phyloP scores from a whole-genome alignment of 1,284 basidiomycete species.

The Boletus smithii region DNA sequence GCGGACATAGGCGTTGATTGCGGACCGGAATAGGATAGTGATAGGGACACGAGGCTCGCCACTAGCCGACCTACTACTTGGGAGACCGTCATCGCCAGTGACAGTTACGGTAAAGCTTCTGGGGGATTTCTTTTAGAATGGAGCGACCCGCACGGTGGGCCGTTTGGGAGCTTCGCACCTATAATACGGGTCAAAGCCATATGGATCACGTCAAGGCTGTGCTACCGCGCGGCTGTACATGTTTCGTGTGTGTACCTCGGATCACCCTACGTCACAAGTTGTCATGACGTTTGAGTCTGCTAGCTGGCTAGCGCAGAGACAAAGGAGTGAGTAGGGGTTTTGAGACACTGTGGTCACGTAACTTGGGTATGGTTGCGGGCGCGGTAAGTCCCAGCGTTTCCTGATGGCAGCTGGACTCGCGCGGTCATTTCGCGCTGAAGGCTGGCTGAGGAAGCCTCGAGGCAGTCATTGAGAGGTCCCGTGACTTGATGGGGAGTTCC shows the following conservation, averaged over 20 bases:
- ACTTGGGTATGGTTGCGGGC: not conserved
- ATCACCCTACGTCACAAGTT: not conserved
- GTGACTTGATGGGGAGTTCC: constrained; percentile 21
- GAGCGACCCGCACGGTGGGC: constrained; percentile 1
- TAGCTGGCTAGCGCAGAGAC: not conserved
- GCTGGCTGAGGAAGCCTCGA: constrained; percentile 22
- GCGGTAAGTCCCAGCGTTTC: constrained; percentile 11
- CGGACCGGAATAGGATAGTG: constrained; percentile 12
- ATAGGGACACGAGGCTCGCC: constrained; percentile 20
- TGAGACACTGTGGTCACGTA: no score
- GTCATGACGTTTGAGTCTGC: not conserved
- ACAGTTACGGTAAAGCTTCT: not conserved
- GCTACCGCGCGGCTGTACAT: constrained; percentile 13
- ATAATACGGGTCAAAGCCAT: constrained; percentile 9
- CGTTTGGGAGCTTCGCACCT: constrained; percentile 9
- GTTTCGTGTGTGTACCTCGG: constrained; percentile 8
- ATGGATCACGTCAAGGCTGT: constrained; percentile 9
- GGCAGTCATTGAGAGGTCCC: constrained; percentile 22
- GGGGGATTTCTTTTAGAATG: constrained; percentile 11
- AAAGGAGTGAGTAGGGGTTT: no score
- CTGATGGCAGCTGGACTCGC: constrained; percentile 16
- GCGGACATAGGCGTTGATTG: constrained; percentile 24
- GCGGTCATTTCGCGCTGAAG: constrained; percentile 31
- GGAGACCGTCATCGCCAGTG: constrained; percentile 10
- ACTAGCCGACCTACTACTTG: constrained; percentile 9